A percentile compares a stretch with the other conserved stretches of the same genome.
Conservation (phyloP, 164 flowering plant species). For the Saururus chinensis region DNA sequence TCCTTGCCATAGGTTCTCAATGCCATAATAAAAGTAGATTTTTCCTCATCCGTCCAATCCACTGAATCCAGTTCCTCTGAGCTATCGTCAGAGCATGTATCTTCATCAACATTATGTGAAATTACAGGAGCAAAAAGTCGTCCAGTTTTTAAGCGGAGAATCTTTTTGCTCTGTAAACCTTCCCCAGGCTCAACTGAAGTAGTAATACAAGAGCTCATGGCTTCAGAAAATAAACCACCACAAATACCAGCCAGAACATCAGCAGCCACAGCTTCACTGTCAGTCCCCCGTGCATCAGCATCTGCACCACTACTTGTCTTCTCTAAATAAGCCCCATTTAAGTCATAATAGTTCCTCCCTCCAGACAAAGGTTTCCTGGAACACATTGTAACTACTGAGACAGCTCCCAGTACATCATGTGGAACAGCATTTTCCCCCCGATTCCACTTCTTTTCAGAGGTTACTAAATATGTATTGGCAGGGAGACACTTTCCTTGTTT, state of each 20-base stretch:
- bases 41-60: constrained; percentile 97
- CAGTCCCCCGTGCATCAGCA: constrained; percentile 31
- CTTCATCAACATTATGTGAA: constrained; percentile 48
- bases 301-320: constrained; percentile 32
- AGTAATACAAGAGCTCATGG: constrained; percentile 81
- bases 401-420: constrained; percentile 75
- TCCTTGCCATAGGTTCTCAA: constrained; percentile 69
- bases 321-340: background rate
- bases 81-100: constrained; percentile 88
- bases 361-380: constrained; percentile 20
- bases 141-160: constrained; percentile 17
- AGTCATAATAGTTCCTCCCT: constrained; percentile 14
- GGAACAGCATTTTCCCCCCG: constrained; percentile 63
- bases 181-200: constrained; percentile 66
- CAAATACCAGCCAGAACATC: constrained; percentile 80
- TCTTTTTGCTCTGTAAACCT: constrained; percentile 32
- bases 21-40: constrained; percentile 56
- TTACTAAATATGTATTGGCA: constrained; percentile 46
- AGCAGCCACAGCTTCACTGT: constrained; percentile 70
- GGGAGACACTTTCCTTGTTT: constrained; percentile 37
- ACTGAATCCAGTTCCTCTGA: constrained; percentile 64
- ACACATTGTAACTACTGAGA: constrained; percentile 55
- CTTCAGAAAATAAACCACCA: constrained; percentile 85
- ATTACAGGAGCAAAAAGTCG: constrained; percentile 46
- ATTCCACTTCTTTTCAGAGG: constrained; percentile 65